Base-by-base conservation (phyloP, 1,284 basidiomycete species). In the Apiotrichum siamense region DNA sequence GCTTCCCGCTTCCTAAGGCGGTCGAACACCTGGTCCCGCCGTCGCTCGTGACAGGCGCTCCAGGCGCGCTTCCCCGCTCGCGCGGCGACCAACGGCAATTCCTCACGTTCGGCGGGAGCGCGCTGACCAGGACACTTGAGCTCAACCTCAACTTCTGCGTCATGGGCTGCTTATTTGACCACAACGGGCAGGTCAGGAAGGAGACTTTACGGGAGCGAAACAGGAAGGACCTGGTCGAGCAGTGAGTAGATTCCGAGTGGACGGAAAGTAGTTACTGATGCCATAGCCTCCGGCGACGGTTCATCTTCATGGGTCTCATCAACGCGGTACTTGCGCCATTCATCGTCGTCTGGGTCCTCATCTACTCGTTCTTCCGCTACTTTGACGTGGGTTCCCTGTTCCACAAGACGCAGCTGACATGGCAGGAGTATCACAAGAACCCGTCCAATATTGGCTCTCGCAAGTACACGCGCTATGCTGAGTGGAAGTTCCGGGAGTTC, bases 351-450 rank as follows among this genome's bases (percentile, higher is more conserved):
- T 98, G 97, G 73, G 81, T 97, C 39, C 74, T 97, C 39, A 86
- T 97, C 82, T 98, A 96, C 72, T 97, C 92, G 1, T 99, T 99
- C 80, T 98, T 99, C 79, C 88, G 93, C 15, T 98, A 99, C 73
- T 98, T 98, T 62, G 94, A 97, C 78, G 91, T 89, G 46, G 49
- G 81, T 66, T 25, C 10, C 2, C 23, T 11, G 7, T 25, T 20
- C 18, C 12, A n/a, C 3, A 18, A 11, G 7, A 11, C 5, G 10
- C 20, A 39, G 20, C 38, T 29, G 35, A 27, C 31, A 7, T 29
- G 35, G n/a, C 58, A 96, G 91, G 92, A 98, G 78, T 97, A 97
- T 67, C 94, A 93, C 80, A 93, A 97, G 75, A 90, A 98, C 66
- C 94, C 94, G 1, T 94, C 93, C 0, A 86, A 87, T 0, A 88